Evolutionary conservation across 257 asterid genomes (phyloP).

Genomic region (Scutellaria galericulata): DNA sequence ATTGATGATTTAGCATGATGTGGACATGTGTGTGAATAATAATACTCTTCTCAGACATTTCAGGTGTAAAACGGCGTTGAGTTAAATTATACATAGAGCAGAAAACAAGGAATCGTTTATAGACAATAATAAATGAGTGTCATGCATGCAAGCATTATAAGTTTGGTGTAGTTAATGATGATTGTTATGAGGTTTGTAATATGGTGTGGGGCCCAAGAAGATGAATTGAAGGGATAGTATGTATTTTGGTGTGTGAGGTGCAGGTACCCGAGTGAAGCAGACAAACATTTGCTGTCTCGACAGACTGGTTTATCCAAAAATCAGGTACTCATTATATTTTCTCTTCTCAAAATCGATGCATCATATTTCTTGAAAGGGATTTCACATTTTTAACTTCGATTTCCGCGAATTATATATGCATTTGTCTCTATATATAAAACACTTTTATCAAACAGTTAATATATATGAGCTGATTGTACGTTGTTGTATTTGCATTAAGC

Average conservation of each 20-base stretch:
- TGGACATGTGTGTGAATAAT: no score
- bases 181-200: not conserved
- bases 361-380: constrained; percentile 52
- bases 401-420: constrained; percentile 23
- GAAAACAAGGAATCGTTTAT: no score
- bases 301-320: constrained; percentile 92
- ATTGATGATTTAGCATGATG: no score
- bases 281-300: constrained; percentile 91
- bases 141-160: no score
- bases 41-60: no score
- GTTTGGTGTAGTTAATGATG: not conserved
- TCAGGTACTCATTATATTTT: constrained; percentile 65
- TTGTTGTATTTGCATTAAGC: no score
- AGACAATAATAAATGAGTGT: no score
- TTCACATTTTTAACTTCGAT: constrained; percentile 37
- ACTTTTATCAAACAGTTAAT: no score
- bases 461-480: no score
- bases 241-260: not conserved
- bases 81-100: no score
- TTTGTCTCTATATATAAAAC: no score
- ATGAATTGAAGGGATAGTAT: not conserved
- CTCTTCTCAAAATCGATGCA: constrained; percentile 28
- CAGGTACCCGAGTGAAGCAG: constrained; percentile 97
- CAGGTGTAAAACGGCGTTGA: no score
- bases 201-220: not conserved